These are phyloP conservation scores for Fragilariopsis cylindrus DNA, from an alignment of 108 stramenopile species.

Conservation along the genomic window DNA sequence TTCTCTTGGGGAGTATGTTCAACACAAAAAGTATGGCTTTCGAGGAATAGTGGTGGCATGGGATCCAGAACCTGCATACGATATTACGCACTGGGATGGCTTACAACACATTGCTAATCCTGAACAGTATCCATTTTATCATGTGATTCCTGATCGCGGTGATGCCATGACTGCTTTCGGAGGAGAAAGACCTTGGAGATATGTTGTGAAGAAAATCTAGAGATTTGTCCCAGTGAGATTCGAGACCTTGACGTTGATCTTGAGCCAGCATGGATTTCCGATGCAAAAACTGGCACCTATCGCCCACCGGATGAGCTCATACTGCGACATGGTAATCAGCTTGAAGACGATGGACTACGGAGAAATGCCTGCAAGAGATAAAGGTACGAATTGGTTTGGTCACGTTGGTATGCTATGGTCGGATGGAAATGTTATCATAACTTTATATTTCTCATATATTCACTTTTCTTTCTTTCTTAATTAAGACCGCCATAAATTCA, in stretches of 20 bases:
- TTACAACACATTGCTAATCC: slow-evolving; percentile 63
- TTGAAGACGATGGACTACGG: slow-evolving; percentile 43
- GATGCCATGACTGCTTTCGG: slow-evolving; percentile 76
- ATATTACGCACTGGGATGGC: slow-evolving; percentile 83
- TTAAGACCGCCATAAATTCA: not conserved
- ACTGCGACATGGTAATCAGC: slow-evolving; percentile 48
- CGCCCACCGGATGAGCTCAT: slow-evolving; percentile 39
- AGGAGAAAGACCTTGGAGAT: slow-evolving; percentile 59
- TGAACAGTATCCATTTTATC: slow-evolving; percentile 75
- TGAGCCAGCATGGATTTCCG: slow-evolving; percentile 57
- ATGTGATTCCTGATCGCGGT: slow-evolving; percentile 63
- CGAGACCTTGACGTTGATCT: slow-evolving; percentile 55
- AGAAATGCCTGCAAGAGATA: slow-evolving; percentile 35
- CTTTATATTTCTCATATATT: not conserved
- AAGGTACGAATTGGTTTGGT: slow-evolving; percentile 20
- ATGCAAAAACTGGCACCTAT: slow-evolving; percentile 38
- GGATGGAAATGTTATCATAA: not conserved
- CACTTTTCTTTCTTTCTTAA: not conserved
- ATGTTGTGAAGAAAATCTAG: slow-evolving; percentile 83
- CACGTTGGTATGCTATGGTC: not conserved
- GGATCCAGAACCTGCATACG: slow-evolving; percentile 61
- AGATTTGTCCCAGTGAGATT: slow-evolving; percentile 43
- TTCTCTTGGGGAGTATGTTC: slow-evolving; percentile 65
- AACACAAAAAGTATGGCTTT: slow-evolving; percentile 75
- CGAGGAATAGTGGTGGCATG: slow-evolving; percentile 77